Evolutionary conservation across 2,329 filamentous ascomycete genomes (phyloP).

Genomic region (Pseudogymnoascus sp.): DNA sequence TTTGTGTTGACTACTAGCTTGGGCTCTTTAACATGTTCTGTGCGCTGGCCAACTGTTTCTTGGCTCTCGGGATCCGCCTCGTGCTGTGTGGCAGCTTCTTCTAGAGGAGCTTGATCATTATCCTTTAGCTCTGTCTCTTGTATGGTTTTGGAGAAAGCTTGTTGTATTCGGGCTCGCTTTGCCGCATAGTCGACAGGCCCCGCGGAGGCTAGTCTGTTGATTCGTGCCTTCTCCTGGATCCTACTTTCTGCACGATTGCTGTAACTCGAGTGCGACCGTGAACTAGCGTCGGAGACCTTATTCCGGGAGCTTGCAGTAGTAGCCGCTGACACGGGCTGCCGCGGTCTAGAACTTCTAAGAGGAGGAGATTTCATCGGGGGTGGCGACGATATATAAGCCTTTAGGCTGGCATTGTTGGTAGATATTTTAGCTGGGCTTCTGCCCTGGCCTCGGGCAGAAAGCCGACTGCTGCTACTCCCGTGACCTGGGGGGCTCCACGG

Average conservation of each 20-base stretch:
- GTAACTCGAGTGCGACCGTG: slow-evolving; percentile 8
- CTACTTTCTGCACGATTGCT: slow-evolving; percentile 22
- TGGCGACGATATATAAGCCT: slow-evolving; percentile 65
- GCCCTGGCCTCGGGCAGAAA: slow-evolving; percentile 21
- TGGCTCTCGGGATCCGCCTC: not conserved
- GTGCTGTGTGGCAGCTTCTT: not conserved
- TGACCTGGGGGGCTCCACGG: slow-evolving; percentile 23
- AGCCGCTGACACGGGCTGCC: slow-evolving; percentile 69
- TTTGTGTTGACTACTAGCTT: slow-evolving; percentile 6
- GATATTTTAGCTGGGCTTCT: slow-evolving; percentile 17
- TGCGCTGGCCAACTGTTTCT: not conserved
- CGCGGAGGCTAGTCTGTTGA: slow-evolving; percentile 45
- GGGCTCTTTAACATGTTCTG: not conserved
- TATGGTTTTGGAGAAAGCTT: slow-evolving; percentile 78
- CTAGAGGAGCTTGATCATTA: not conserved
- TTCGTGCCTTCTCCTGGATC: slow-evolving; percentile 28
- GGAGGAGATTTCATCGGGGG: slow-evolving; percentile 67
- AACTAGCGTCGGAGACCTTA: slow-evolving; percentile 33
- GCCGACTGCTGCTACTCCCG: slow-evolving; percentile 23
- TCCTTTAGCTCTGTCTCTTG: slow-evolving; percentile 57
- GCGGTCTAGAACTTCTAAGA: slow-evolving; percentile 71
- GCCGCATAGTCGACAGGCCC: slow-evolving; percentile 80
- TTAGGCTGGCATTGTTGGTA: slow-evolving; percentile 48
- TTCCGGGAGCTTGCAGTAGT: slow-evolving; percentile 62
- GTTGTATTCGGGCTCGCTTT: slow-evolving; percentile 70